phyloP scores from a whole-genome alignment of 2,329 filamentous ascomycete genomes.

The Colletotrichum melonis region DNA sequence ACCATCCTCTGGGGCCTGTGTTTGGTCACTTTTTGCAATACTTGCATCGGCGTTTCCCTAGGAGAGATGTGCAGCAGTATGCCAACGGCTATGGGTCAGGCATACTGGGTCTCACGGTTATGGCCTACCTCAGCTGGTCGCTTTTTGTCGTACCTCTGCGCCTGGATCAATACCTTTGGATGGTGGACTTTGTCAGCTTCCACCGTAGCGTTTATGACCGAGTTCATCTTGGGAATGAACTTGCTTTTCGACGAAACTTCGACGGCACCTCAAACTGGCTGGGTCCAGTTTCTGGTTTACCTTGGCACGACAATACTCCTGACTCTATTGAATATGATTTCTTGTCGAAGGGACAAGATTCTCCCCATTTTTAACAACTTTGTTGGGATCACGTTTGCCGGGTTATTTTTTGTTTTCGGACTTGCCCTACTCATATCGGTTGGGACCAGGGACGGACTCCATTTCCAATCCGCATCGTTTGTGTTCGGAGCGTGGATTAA shows the following conservation, averaged over 20 bases:
- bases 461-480: not conserved
- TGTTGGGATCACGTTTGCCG: not conserved
- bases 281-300: slow-evolving; percentile 49
- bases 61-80: slow-evolving; percentile 68
- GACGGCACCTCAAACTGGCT: slow-evolving; percentile 55
- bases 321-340: not conserved
- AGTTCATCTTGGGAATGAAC: slow-evolving; percentile 68
- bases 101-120: slow-evolving; percentile 65
- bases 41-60: slow-evolving; percentile 65
- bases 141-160: slow-evolving; percentile 66
- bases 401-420: not conserved
- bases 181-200: slow-evolving; percentile 69
- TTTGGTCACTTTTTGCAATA: slow-evolving; percentile 63
- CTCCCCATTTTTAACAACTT: not conserved
- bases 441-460: not conserved
- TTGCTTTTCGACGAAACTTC: slow-evolving; percentile 62
- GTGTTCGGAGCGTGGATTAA: not conserved
- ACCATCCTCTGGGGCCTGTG: slow-evolving; percentile 66
- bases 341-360: not conserved
- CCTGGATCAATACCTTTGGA: slow-evolving; percentile 70
- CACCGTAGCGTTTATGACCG: slow-evolving; percentile 67
- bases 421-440: not conserved
- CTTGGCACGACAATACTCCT: not conserved
- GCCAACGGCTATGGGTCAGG: slow-evolving; percentile 70
- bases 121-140: slow-evolving; percentile 53